Evolutionary conservation across 768 basidiomycete species (phyloP).

Genomic region (Boletus bicolor): DNA sequence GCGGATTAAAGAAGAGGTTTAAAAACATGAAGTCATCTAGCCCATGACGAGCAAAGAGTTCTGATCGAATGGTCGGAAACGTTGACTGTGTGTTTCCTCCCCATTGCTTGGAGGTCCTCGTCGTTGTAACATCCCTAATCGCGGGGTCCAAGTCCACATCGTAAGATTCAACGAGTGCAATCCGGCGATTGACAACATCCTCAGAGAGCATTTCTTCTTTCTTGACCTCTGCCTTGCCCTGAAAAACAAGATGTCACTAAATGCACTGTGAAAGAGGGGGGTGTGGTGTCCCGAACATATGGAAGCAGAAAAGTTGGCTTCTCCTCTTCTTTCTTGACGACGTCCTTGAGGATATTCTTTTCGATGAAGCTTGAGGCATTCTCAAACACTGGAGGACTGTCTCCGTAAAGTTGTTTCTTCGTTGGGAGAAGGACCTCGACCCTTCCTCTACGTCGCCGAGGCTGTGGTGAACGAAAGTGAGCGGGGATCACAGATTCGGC

Average conservation of each 20-base stretch:
- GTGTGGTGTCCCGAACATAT: neutral
- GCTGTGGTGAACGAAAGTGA: neutral
- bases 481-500: neutral
- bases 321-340: slow-evolving; percentile 18
- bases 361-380: slow-evolving; percentile 7
- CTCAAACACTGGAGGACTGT: slow-evolving; percentile 9
- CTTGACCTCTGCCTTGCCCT: slow-evolving; percentile 15
- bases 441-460: neutral
- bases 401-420: slow-evolving; percentile 1
- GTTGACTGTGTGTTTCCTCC: slow-evolving; percentile 17
- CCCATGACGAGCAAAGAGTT: slow-evolving; percentile 14
- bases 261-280: neutral
- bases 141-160: slow-evolving; percentile 13
- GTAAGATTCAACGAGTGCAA: slow-evolving; percentile 1
- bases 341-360: neutral
- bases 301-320: neutral
- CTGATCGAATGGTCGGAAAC: slow-evolving; percentile 11
- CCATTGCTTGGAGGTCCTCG: slow-evolving; percentile 11
- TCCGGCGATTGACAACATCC: slow-evolving; percentile 15
- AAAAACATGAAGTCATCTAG: slow-evolving; percentile 19
- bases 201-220: slow-evolving; percentile 21
- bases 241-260: neutral
- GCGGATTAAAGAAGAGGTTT: slow-evolving; percentile 17
- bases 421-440: slow-evolving; percentile 16
- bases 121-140: slow-evolving; percentile 18